These are phyloP conservation scores for Microbotryum scabiosae DNA, from an alignment of 1,284 basidiomycete species.

Conservation along the genomic window DNA sequence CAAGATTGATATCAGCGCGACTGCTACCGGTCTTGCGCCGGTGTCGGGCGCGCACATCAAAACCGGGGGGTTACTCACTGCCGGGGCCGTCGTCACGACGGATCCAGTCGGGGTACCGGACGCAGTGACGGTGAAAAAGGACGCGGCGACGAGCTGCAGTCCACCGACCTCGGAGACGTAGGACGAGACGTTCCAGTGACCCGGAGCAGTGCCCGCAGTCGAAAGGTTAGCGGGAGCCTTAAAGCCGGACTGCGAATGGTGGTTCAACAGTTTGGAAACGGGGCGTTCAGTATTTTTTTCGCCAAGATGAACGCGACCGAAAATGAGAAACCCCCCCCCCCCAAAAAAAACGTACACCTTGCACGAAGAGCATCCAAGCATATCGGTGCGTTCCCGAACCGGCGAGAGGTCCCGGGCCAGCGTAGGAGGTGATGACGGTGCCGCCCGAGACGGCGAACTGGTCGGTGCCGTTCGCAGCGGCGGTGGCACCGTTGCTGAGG, in stretches of 20 bases:
- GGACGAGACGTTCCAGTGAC: conserved; percentile 45
- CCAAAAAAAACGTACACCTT: conserved; percentile 42
- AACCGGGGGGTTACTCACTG: too few species aligned
- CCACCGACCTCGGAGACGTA: conserved; percentile 37
- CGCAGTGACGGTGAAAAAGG: conserved; percentile 57
- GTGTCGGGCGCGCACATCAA: too few species aligned
- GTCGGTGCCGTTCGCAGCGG: conserved; percentile 37
- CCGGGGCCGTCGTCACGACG: too few species aligned
- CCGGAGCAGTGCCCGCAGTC: conserved; percentile 47
- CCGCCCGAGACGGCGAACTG: conserved; percentile 20
- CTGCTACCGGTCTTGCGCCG: neutral
- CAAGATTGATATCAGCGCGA: neutral
- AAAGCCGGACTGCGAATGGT: conserved; percentile 44
- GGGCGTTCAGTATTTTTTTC: too few species aligned
- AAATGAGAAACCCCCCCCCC: too few species aligned
- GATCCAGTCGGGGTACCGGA: too few species aligned
- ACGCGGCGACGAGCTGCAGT: conserved; percentile 43
- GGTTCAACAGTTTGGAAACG: too few species aligned
- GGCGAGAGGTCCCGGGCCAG: conserved; percentile 51
- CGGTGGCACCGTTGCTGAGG: conserved; percentile 60
- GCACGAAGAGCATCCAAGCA: conserved; percentile 56
- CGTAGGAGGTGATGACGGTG: conserved; percentile 51
- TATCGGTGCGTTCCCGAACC: conserved; percentile 45
- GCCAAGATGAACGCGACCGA: too few species aligned
- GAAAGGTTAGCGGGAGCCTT: conserved; percentile 52